phyloP scores from a whole-genome alignment of 495 filamentous ascomycete genomes.

The Daldinia concentrica region DNA sequence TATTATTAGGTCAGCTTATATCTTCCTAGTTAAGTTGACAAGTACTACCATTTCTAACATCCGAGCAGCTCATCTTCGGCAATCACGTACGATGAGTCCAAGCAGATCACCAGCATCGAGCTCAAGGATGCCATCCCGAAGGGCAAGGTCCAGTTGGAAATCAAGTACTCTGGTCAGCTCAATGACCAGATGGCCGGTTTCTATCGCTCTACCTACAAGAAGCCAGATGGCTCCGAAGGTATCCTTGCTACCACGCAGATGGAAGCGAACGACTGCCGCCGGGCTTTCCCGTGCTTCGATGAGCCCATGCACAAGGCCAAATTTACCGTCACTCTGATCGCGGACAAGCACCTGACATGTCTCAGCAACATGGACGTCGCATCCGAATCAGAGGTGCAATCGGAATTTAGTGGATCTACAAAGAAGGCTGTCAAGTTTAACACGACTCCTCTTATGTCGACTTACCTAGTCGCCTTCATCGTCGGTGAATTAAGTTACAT shows the following conservation, averaged over 20 bases:
- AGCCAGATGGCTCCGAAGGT: conserved; percentile 66
- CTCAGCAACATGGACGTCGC: conserved; percentile 84
- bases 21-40: conserved; percentile 19
- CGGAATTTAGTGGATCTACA: conserved; percentile 59
- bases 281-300: conserved; percentile 82
- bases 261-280: conserved; percentile 80
- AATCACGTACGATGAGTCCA: conserved; percentile 68
- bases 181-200: conserved; percentile 87
- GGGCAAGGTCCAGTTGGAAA: conserved; percentile 71
- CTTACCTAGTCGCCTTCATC: conserved; percentile 79
- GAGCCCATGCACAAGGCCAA: conserved; percentile 78
- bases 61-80: conserved; percentile 60
- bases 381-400: conserved; percentile 68
- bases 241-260: conserved; percentile 82
- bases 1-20: conserved; percentile 46
- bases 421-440: conserved; percentile 80
- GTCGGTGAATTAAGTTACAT: conserved; percentile 79
- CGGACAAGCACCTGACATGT: conserved; percentile 76
- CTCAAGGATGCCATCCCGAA: conserved; percentile 68
- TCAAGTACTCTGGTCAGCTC: conserved; percentile 72
- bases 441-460: conserved; percentile 78
- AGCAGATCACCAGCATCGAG: conserved; percentile 70
- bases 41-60: conserved; percentile 18
- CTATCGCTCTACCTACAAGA: conserved; percentile 80
- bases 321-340: conserved; percentile 77